Base-by-base conservation (phyloP, 495 filamentous ascomycete species). In the Aspergillus asperescens region DNA sequence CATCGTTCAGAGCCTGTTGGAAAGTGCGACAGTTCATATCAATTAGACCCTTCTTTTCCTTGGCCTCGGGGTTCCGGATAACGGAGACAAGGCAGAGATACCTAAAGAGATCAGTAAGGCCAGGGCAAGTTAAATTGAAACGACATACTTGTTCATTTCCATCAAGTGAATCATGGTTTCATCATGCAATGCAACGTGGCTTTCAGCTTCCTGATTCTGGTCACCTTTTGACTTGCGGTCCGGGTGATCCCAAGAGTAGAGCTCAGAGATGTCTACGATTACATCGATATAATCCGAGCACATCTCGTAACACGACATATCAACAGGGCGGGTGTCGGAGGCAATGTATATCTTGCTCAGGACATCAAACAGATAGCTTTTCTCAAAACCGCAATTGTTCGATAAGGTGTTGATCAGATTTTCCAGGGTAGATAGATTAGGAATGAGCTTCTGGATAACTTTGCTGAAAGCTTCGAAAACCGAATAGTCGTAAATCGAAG, bases 381-480 rank as follows among this genome's bases (percentile, higher is more conserved):
- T 98, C 63, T 97, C 90, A 60, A 98, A 95, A 5, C 86, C 84
- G 63, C 90, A 96, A 24, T 87, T 91, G 22, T 83, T 86, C 69
- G 83, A 89, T 29, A 97, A 78, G 48, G 87, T 89, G 63, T 94
- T 93, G 56, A 97, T 81, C 66, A 98, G 76, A 32, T 88, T 85
- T 69, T 98, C 94, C 31, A 97, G 82, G 16, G 89, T 91, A 1
- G 89, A 87, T 9, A 98, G 76, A 50, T 94, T 89, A 4, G 94
- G 93, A 38, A 97, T 93, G 18, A 98, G 81, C 65, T 95, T 95
- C 66, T 97, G 93, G 52, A 96, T 95, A 46, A 97, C 93, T 62
- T 96, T 96, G 68, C 85, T 90, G 66, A 97, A 96, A 9, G 92
- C 94, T 66, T 98, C 94, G 65, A 97, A 98, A 56, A 98, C 95